Evolutionary conservation across 805 yeast species (phyloP), one percentile per base, ranked within the genome.

Genomic region (Zygotorulaspora chibaensis): DNA sequence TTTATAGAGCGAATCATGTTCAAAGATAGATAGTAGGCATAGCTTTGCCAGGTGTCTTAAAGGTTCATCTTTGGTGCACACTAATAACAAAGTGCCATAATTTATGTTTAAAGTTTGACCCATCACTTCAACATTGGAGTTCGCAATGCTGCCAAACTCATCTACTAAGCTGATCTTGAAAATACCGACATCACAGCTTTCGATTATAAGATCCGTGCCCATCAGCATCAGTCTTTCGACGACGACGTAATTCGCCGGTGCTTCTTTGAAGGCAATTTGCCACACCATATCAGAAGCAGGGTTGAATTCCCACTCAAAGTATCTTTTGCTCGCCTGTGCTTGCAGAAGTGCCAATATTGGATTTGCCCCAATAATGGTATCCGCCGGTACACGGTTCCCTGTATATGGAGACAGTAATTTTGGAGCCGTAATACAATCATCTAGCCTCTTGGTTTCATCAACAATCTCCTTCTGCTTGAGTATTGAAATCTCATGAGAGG

Each of bases 1-100:
- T 40, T 62, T 62, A 46, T 42, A 57, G 17, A 58, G 40, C 4
- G 65, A 54, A 25, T 52, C 39, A 42, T 53, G 52, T 45, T 62
- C 67, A 31, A 62, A 62, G 20, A 59, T 46, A 11, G 61, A 46
- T 16, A 57, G 47, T 16, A 38, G 54, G 29, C 47, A 54, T 10
- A 45, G 48, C 45, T 43, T 52, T 42, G 25, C 46, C 13, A 49
- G 45, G 23, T 18, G 29, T 17, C 42, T 43, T 13, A 40, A 23
- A n/a, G 37, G 30, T 3, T 30, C 36, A 16, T 25, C 17, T 23
- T 40, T 35, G 20, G 35, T 45, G 25, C 54, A 51, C 11, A 42
- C 23, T 33, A 51, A 26, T 16, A 43, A 25, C 28, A 48, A 8
- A 27, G 43, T 41, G 5, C 50, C 52, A 16, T 39, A 26, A 28